A percentile compares a stretch with the other conserved stretches of the same genome.
These are phyloP conservation scores for Pichia manshurica DNA, from an alignment of 805 yeast genomes.

Conservation along the genomic window DNA sequence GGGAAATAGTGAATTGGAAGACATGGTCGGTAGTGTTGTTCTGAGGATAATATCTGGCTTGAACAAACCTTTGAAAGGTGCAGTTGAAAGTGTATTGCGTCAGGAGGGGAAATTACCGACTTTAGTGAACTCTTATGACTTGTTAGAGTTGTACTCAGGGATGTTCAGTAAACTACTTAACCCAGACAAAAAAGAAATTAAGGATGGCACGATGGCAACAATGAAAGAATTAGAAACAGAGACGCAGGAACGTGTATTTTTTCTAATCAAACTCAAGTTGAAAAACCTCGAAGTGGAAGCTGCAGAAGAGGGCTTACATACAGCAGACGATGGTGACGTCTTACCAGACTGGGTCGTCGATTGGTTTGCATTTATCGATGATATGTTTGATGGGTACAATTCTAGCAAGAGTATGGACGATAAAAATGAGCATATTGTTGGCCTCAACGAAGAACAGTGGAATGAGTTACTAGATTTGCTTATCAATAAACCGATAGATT, in stretches of 20 bases:
- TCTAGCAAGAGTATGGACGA: constrained; percentile 30
- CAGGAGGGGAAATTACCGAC: constrained; percentile 54
- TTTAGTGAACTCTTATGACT: constrained; percentile 53
- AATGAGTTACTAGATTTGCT: constrained; percentile 35
- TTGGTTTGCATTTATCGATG: constrained; percentile 55
- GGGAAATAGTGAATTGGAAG: constrained; percentile 19
- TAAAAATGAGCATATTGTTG: constrained; percentile 25
- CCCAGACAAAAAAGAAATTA: constrained; percentile 15
- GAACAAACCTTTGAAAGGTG: constrained; percentile 53
- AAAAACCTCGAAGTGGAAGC: constrained; percentile 30
- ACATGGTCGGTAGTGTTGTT: constrained; percentile 34
- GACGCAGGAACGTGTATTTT: constrained; percentile 35
- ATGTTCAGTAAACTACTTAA: constrained; percentile 52
- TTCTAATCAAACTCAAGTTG: constrained; percentile 35
- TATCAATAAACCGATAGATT: constrained; percentile 41
- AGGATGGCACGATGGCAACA: constrained; percentile 18
- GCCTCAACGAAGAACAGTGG: constrained; percentile 33
- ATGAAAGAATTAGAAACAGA: constrained; percentile 31
- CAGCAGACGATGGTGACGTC: constrained; percentile 44
- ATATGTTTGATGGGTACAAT: constrained; percentile 43
- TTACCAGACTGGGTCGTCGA: constrained; percentile 82
- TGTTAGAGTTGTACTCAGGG: constrained; percentile 60
- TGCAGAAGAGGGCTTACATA: constrained; percentile 28
- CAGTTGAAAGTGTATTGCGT: constrained; percentile 63
- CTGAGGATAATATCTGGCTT: constrained; percentile 48